A percentile compares a stretch with the other conserved stretches of the same genome.
phyloP scores from a whole-genome alignment of 108 stramenopile species.

The Skeletonema potamos region DNA sequence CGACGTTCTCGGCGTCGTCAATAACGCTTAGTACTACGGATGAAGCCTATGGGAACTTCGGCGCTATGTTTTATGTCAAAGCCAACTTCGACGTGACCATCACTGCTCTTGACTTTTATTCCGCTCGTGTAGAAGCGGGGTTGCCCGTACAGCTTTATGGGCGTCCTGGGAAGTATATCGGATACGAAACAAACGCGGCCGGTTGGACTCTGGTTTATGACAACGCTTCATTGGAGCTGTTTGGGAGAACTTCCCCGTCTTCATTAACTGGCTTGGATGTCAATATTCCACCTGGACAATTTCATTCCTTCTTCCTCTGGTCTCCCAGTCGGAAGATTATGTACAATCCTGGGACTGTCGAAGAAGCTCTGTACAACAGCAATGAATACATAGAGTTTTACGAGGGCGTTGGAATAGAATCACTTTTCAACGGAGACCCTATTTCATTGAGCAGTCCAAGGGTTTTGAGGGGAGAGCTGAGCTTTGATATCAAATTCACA shows the following conservation, averaged over 20 bases:
- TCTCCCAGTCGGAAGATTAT: slow-evolving; percentile 21
- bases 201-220: slow-evolving; percentile 18
- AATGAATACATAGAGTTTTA: slow-evolving; percentile 16
- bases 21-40: background rate
- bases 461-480: slow-evolving; percentile 12
- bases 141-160: slow-evolving; percentile 11
- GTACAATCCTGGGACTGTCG: slow-evolving; percentile 11
- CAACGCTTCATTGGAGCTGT: slow-evolving; percentile 9
- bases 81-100: slow-evolving; percentile 12
- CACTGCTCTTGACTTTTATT: slow-evolving; percentile 26
- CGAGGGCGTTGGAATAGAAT: slow-evolving; percentile 16
- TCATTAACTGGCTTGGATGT: slow-evolving; percentile 4
- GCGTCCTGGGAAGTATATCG: slow-evolving; percentile 10
- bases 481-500: slow-evolving; percentile 13
- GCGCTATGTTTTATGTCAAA: slow-evolving; percentile 25
- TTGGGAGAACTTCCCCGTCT: slow-evolving; percentile 5
- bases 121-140: background rate
- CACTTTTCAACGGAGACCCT: slow-evolving; percentile 9
- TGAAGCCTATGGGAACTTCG: slow-evolving; percentile 1
- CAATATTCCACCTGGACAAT: background rate
- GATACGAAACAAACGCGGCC: background rate
- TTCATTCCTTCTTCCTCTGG: slow-evolving; percentile 25
- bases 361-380: slow-evolving; percentile 10
- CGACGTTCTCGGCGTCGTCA: background rate
- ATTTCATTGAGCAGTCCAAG: slow-evolving; percentile 3